Base-by-base conservation (phyloP, 768 basidiomycete genomes). In the Kwoniella europaea region DNA sequence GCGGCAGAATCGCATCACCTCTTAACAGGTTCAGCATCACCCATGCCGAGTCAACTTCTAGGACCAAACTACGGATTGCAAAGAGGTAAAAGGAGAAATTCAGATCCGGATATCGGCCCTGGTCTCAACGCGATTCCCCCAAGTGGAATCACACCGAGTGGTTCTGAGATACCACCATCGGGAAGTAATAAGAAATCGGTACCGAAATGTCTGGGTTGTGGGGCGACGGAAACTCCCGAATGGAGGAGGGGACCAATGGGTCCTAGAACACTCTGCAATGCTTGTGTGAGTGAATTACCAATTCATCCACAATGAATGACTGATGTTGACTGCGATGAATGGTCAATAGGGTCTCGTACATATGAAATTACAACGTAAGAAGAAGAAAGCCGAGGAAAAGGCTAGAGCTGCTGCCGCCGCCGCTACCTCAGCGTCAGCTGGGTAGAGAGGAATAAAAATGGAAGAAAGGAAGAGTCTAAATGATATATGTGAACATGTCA, bases 241-340 rank as follows among this genome's bases (percentile, higher is more conserved):
- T 84, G 84, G 84, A 73, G 84, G 53, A 75, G 82, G 62, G 84
- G 84, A 27, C 84, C 84, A 12, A 73, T 83, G 72, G 84, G 84
- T 12, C 83, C 84, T 10, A 74, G 84, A 60, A 84, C 84, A 10
- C 67, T 84, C 59, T 84, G 84, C 63, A 84, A 84, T 71, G 84
- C 84, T 66, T 84, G 83, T 72, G 83, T 81, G 63, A 74, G 80
- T 79, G 63, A 3, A 4, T 16, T 13, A 13, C 4, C 43, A 18
- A 50, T 15, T 50, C 46, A 59, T 10, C 15, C 57, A 9, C 27
- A 6, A 59, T 35, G 35, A 35, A 35, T 35, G 35, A 35, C 35
- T 35, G 5, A 35, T 35, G 7, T 35, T 35, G 35, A 29, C 13
- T 59, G 57, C 55, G 24, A 18, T 20, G 57, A 24, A 35, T 35